Evolutionary conservation across 169 alveolate species (phyloP).

Genomic region (Cryptosporidium canis): DNA sequence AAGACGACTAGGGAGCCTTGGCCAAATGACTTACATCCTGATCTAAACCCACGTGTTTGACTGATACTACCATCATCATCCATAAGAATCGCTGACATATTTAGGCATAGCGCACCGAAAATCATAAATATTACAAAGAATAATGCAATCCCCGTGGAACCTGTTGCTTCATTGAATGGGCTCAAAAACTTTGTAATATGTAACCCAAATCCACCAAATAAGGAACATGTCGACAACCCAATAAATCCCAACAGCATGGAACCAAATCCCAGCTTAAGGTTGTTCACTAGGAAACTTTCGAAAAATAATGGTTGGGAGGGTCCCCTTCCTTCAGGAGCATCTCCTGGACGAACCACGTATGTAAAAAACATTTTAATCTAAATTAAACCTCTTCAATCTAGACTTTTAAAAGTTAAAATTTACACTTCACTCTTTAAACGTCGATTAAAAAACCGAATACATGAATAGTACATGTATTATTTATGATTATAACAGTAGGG

Average conservation of each 20-base stretch:
- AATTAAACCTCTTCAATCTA: not conserved
- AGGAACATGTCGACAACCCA: constrained; percentile 14
- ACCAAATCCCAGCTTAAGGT: constrained; percentile 86
- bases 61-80: constrained; percentile 65
- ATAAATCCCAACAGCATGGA: constrained; percentile 32
- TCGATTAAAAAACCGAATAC: not conserved
- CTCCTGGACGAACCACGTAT: constrained; percentile 93
- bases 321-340: constrained; percentile 93
- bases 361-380: constrained; percentile 86
- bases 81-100: constrained; percentile 51
- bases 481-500: not conserved
- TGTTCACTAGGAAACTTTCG: constrained; percentile 87
- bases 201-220: constrained; percentile 35
- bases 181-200: constrained; percentile 36
- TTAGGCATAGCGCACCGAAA: constrained; percentile 38
- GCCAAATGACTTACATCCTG: constrained; percentile 59
- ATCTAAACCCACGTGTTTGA: constrained; percentile 55
- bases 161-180: constrained; percentile 43
- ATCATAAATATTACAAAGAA: constrained; percentile 36
- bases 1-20: constrained; percentile 37
- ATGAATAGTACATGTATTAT: not conserved
- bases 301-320: constrained; percentile 90
- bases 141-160: constrained; percentile 21
- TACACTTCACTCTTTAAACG: not conserved
- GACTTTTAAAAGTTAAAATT: not conserved